A percentile compares a stretch with the other conserved stretches of the same genome.
These are phyloP conservation scores for Porcisia deanei DNA, from an alignment of 208 protist genomes.

Conservation along the genomic window DNA sequence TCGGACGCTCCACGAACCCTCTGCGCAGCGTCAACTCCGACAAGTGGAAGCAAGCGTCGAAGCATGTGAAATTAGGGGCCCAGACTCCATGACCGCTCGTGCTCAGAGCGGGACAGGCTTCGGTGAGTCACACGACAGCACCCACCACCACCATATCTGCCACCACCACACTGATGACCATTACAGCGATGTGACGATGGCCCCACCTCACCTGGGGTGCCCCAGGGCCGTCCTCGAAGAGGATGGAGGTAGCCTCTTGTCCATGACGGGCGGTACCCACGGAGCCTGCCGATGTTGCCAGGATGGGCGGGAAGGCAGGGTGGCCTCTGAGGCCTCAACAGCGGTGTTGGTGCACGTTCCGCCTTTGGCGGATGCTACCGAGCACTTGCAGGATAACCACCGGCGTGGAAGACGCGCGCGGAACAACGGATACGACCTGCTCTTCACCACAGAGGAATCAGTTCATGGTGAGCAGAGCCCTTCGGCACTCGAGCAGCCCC, in stretches of 20 bases:
- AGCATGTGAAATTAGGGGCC: background rate
- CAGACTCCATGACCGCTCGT: background rate
- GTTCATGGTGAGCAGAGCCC: background rate
- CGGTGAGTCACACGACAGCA: slow-evolving; percentile 6
- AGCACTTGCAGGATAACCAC: background rate
- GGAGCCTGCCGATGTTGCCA: no score
- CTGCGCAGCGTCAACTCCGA: background rate
- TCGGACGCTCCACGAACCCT: background rate
- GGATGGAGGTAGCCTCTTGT: background rate
- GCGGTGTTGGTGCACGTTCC: slow-evolving; percentile 25
- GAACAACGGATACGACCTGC: slow-evolving; percentile 15
- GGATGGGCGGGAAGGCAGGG: background rate
- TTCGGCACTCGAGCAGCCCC: background rate
- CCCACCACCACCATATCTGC: background rate
- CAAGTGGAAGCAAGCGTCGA: background rate
- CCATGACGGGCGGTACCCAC: background rate
- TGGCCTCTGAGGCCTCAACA: background rate
- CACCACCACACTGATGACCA: background rate
- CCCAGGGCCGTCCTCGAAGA: background rate
- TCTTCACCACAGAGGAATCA: slow-evolving; percentile 11
- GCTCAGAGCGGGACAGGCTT: background rate
- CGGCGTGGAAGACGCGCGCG: background rate
- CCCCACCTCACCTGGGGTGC: background rate
- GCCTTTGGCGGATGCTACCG: background rate
- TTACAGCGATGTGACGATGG: background rate